Evolutionary conservation across 352 stramenopile genomes (phyloP).

Genomic region (Globisporangium nunn): DNA sequence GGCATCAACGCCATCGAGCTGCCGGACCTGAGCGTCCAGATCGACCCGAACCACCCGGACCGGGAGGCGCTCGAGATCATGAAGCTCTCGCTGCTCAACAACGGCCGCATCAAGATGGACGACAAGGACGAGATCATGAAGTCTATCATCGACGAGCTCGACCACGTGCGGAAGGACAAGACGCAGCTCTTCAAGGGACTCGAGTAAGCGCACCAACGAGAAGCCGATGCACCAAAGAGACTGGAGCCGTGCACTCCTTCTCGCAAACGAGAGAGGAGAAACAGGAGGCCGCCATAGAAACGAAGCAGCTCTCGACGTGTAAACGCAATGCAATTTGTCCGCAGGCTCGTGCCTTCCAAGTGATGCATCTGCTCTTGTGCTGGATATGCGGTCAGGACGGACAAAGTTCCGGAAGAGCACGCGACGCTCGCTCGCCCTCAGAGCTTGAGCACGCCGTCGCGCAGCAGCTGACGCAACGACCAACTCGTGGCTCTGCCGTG

Average conservation of each 20-base stretch:
- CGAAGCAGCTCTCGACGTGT: not conserved
- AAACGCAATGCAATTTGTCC: not conserved
- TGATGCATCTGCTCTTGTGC: too few species aligned
- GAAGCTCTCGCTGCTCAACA: constrained; percentile 87
- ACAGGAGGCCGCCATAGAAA: too few species aligned
- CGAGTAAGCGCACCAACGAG: constrained; percentile 21
- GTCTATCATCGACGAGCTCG: constrained; percentile 73
- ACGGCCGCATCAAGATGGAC: constrained; percentile 82
- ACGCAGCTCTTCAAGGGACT: constrained; percentile 79
- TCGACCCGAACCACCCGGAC: constrained; percentile 63
- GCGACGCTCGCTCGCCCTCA: not conserved
- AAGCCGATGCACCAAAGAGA: not conserved
- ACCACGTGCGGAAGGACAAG: constrained; percentile 80
- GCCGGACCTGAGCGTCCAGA: constrained; percentile 61
- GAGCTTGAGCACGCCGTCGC: constrained; percentile 47
- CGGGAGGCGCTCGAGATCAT: constrained; percentile 82
- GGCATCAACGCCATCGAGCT: constrained; percentile 64
- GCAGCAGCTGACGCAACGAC: constrained; percentile 74
- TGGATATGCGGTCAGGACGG: too few species aligned
- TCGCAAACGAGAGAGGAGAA: not conserved
- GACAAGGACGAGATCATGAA: constrained; percentile 86
- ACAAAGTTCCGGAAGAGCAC: not conserved
- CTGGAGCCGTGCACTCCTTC: not conserved
- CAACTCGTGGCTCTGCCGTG: constrained; percentile 44
- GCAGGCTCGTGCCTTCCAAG: not conserved